These are phyloP conservation scores for Naganishia liquefaciens DNA, from an alignment of 1,284 basidiomycete genomes.

Conservation along the genomic window DNA sequence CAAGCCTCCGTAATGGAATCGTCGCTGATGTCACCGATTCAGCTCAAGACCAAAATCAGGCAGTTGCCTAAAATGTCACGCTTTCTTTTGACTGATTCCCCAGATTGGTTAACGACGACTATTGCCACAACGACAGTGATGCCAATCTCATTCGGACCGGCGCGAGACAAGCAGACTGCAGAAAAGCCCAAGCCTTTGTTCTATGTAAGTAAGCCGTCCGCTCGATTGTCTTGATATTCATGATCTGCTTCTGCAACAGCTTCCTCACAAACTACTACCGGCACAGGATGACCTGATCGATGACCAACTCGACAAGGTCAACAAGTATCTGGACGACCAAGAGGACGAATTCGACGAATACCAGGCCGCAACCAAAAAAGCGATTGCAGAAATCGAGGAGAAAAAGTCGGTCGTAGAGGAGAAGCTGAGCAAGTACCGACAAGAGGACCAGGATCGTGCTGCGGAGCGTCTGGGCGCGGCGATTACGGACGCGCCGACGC, in stretches of 20 bases:
- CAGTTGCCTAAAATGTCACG: slow-evolving; percentile 41
- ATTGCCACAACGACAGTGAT: slow-evolving; percentile 34
- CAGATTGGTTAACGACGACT: slow-evolving; percentile 36
- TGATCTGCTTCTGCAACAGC: slow-evolving; percentile 33
- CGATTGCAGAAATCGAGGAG: slow-evolving; percentile 33
- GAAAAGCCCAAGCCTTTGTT: slow-evolving; percentile 44
- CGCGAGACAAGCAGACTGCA: slow-evolving; percentile 40
- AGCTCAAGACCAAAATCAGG: slow-evolving; percentile 47
- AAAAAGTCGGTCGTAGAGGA: slow-evolving; percentile 27
- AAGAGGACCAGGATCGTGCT: slow-evolving; percentile 26
- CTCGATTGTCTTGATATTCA: neutral
- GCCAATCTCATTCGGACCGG: slow-evolving; percentile 44
- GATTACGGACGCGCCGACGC: slow-evolving; percentile 9
- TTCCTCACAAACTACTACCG: slow-evolving; percentile 48
- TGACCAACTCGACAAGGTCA: slow-evolving; percentile 39
- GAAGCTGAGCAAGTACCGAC: slow-evolving; percentile 28
- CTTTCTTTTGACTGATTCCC: slow-evolving; percentile 46
- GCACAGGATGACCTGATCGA: slow-evolving; percentile 46
- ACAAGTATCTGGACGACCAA: slow-evolving; percentile 43
- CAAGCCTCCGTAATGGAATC: neutral
- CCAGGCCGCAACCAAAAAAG: slow-evolving; percentile 35
- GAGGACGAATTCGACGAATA: slow-evolving; percentile 35
- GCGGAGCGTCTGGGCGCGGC: slow-evolving; percentile 9
- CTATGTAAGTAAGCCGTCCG: slow-evolving; percentile 42
- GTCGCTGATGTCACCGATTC: slow-evolving; percentile 16